Percentiles rank a stretch among this genome's conserved stretches.
phyloP scores from a whole-genome alignment of 345 rosid genomes.

The Adansonia digitata region DNA sequence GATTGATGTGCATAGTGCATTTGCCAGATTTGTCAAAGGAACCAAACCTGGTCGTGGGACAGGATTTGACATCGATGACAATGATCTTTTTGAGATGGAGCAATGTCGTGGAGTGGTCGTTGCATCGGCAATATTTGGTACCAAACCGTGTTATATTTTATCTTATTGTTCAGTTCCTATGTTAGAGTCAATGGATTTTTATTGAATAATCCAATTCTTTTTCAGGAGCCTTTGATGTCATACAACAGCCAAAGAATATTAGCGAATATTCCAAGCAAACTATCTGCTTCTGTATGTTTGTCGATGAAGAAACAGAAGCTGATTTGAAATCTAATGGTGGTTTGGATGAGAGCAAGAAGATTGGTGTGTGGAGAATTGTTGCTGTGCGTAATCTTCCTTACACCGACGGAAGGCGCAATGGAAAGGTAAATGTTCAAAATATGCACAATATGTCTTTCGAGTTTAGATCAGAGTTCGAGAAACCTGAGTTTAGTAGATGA shows the following conservation, averaged over 20 bases:
- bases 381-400: conserved; percentile 87
- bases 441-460: not conserved
- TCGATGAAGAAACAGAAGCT: conserved; percentile 87
- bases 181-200: conserved; percentile 14
- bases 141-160: conserved; percentile 11
- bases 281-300: conserved; percentile 91
- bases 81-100: conserved; percentile 84
- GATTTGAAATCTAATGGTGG: conserved; percentile 63
- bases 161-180: conserved; percentile 9
- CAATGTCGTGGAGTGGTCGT: conserved; percentile 86
- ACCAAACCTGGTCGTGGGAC: conserved; percentile 71
- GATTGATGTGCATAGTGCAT: conserved; percentile 1
- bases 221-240: conserved; percentile 86
- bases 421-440: conserved; percentile 53
- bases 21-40: conserved; percentile 79
- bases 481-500: not conserved
- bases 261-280: conserved; percentile 71
- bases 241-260: conserved; percentile 79
- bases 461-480: not conserved
- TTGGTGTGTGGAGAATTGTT: conserved; percentile 91
- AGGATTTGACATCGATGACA: conserved; percentile 82
- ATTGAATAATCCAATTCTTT: conserved; percentile 14
- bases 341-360: conserved; percentile 45
- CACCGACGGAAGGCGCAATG: conserved; percentile 82
- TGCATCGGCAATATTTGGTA: conserved; percentile 97